Percentiles rank a stretch among this genome's conserved stretches.
These are phyloP conservation scores for Myxozyma geophila DNA, from an alignment of 805 yeast species.

Conservation along the genomic window DNA sequence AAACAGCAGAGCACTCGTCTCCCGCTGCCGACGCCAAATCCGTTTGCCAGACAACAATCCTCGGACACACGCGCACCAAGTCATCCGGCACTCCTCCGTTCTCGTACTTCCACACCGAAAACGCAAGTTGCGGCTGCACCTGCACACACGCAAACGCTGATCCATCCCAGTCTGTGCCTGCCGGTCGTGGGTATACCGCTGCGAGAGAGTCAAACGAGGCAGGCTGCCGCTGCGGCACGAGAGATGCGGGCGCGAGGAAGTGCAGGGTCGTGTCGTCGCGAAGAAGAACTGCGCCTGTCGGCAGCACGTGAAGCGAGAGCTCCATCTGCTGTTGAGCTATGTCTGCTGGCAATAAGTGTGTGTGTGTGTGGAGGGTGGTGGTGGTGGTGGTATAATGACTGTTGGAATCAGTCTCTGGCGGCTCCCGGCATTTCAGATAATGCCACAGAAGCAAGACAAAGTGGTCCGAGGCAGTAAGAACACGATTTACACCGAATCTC, in stretches of 20 bases:
- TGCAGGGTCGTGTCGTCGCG: conserved; percentile 32
- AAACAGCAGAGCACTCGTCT: not conserved
- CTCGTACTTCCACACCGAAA: conserved; percentile 29
- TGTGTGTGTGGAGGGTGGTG: too few species aligned
- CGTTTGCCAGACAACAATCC: conserved; percentile 20
- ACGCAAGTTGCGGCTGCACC: conserved; percentile 19
- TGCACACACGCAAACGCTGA: conserved; percentile 32
- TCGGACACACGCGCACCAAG: conserved; percentile 23
- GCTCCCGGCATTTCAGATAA: too few species aligned
- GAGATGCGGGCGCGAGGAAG: conserved; percentile 30
- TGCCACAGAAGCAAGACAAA: too few species aligned
- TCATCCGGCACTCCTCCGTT: conserved; percentile 26
- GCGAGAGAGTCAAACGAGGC: conserved; percentile 33
- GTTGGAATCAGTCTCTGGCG: too few species aligned
- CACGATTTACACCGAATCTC: too few species aligned
- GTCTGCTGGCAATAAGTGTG: too few species aligned
- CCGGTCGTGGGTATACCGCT: conserved; percentile 27
- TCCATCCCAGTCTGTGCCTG: conserved; percentile 1
- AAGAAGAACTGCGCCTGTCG: conserved; percentile 27
- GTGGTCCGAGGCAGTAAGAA: too few species aligned
- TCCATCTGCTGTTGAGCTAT: conserved; percentile 2
- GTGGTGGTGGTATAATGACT: too few species aligned
- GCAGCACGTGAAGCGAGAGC: conserved; percentile 30
- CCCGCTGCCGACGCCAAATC: not conserved
- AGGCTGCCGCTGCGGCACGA: conserved; percentile 30